These are phyloP conservation scores for Silene conica DNA, from an alignment of 148 eudicot genomes.

Conservation along the genomic window DNA sequence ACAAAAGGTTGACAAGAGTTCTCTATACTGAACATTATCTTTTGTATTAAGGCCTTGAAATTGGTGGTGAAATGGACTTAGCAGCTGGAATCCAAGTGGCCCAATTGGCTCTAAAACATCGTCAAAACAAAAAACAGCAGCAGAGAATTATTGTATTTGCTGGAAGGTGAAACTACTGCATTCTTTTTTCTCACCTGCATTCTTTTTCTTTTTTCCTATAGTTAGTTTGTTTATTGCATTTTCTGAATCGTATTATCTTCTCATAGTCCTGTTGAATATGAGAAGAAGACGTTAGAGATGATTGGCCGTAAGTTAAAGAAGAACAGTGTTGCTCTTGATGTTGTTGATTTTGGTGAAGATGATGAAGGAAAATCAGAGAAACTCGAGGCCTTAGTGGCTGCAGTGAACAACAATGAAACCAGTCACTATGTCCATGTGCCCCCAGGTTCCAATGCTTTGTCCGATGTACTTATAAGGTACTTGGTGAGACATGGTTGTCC, in stretches of 20 bases:
- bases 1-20: neutral
- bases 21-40: conserved; percentile 8
- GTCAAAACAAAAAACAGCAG: conserved; percentile 95
- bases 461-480: conserved; percentile 88
- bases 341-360: conserved; percentile 94
- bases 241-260: conserved; percentile 1
- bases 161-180: conserved; percentile 53
- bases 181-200: neutral
- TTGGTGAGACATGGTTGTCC: neutral
- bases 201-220: neutral
- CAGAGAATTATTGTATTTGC: conserved; percentile 93
- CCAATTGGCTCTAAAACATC: conserved; percentile 95
- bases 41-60: conserved; percentile 59
- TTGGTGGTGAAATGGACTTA: conserved; percentile 95
- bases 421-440: conserved; percentile 94
- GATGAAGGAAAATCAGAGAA: conserved; percentile 82
- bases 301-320: conserved; percentile 92
- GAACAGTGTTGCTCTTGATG: conserved; percentile 95
- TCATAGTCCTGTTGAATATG: conserved; percentile 82
- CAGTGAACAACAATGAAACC: conserved; percentile 86
- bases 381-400: conserved; percentile 85
- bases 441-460: conserved; percentile 75
- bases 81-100: conserved; percentile 97
- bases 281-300: conserved; percentile 76
- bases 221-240: neutral